Evolutionary conservation across 495 filamentous ascomycete species (phyloP).

Genomic region (Podospora appendiculata): DNA sequence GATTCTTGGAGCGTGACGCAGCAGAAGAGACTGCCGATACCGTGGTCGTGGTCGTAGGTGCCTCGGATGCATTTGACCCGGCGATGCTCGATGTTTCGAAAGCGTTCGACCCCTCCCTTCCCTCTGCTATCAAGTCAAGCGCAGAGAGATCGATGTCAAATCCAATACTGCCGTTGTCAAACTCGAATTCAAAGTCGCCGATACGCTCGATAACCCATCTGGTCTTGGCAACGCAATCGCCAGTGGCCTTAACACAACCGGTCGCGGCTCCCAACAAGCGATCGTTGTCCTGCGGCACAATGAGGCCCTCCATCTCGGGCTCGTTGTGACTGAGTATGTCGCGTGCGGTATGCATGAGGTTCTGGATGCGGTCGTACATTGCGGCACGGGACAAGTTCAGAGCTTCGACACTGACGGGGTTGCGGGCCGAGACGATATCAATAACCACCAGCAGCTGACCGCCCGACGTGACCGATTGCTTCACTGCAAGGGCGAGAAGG

Average conservation of each 20-base stretch:
- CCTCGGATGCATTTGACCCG: slow-evolving; percentile 26
- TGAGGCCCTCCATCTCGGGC: slow-evolving; percentile 60
- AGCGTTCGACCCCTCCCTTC: slow-evolving; percentile 8
- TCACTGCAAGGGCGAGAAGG: slow-evolving; percentile 60
- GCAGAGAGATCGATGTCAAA: slow-evolving; percentile 41
- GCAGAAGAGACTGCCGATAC: slow-evolving; percentile 17
- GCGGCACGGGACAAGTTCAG: slow-evolving; percentile 63
- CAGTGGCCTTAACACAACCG: slow-evolving; percentile 80
- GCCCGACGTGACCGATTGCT: slow-evolving; percentile 76
- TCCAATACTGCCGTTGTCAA: slow-evolving; percentile 34
- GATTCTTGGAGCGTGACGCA: slow-evolving; percentile 20
- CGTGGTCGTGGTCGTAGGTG: slow-evolving; percentile 19
- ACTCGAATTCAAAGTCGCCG: slow-evolving; percentile 86
- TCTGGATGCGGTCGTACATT: slow-evolving; percentile 73
- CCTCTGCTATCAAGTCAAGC: slow-evolving; percentile 23
- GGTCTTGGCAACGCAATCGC: slow-evolving; percentile 82
- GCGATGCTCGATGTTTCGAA: slow-evolving; percentile 29
- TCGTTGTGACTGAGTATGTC: slow-evolving; percentile 62
- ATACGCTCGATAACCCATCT: slow-evolving; percentile 80
- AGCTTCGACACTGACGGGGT: slow-evolving; percentile 52
- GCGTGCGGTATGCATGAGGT: slow-evolving; percentile 70
- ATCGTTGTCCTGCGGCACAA: slow-evolving; percentile 74
- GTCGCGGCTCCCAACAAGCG: slow-evolving; percentile 75
- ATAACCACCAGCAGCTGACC: slow-evolving; percentile 68
- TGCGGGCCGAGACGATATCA: slow-evolving; percentile 76